These are phyloP conservation scores for Lichtheimia ramosa DNA, from an alignment of 371 early-diverging fungal genomes.

Conservation along the genomic window DNA sequence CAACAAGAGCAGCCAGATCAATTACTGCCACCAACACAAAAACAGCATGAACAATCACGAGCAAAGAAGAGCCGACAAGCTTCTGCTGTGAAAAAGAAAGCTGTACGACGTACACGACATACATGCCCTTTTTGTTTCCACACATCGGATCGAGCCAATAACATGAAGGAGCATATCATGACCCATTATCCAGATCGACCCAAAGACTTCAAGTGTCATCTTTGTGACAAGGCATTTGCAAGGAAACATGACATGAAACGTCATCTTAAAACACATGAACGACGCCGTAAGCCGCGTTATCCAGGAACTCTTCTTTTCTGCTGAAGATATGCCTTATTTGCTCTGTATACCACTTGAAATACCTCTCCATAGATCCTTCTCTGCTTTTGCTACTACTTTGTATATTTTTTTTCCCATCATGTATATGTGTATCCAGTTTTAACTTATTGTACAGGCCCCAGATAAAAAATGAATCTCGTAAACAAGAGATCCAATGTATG, in stretches of 20 bases:
- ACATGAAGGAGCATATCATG: conserved; percentile 45
- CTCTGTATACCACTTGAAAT: not conserved
- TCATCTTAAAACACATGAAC: conserved; percentile 40
- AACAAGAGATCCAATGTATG: not conserved
- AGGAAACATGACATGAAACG: conserved; percentile 72
- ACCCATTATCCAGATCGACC: conserved; percentile 44
- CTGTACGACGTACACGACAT: conserved; percentile 13
- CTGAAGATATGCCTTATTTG: not conserved
- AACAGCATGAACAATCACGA: conserved; percentile 1
- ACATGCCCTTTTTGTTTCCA: conserved; percentile 33
- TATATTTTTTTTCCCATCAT: not conserved
- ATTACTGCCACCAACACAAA: not conserved
- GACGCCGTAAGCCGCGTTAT: conserved; percentile 6
- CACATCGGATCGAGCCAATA: conserved; percentile 40
- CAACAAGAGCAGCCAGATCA: not conserved
- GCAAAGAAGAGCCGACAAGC: not conserved
- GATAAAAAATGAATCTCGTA: not conserved
- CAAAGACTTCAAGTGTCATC: conserved; percentile 34
- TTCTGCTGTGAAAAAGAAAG: not conserved
- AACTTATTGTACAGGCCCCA: not conserved
- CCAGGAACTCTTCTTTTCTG: conserved; percentile 8
- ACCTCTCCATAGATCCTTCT: not conserved
- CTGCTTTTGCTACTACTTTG: not conserved
- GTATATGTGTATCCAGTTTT: conserved; percentile 1
- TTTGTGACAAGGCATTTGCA: conserved; percentile 62